Percentiles rank a stretch among this genome's conserved stretches.
Conservation (phyloP, 306 rosid genomes). For the Pachyrhizus erosus region DNA sequence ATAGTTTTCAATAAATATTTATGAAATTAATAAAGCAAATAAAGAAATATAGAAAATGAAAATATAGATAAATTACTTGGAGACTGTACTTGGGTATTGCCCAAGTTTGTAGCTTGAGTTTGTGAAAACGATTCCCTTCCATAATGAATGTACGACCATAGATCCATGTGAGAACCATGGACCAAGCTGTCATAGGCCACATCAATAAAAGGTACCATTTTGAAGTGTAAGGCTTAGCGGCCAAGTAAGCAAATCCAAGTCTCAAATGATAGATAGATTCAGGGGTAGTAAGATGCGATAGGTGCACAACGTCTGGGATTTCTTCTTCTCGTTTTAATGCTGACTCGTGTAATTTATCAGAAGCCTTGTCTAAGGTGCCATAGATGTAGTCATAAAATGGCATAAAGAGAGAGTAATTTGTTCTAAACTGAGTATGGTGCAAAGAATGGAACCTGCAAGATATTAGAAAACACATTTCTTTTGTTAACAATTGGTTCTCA, state of each 20-base stretch:
- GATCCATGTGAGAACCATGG: slow-evolving; percentile 52
- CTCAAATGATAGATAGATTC: slow-evolving; percentile 64
- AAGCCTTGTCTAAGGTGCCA: slow-evolving; percentile 60
- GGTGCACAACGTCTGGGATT: slow-evolving; percentile 54
- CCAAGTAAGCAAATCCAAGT: slow-evolving; percentile 61
- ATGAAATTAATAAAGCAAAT: neutral
- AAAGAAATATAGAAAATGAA: neutral
- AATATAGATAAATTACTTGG: slow-evolving; percentile 47
- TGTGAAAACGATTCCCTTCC: slow-evolving; percentile 56
- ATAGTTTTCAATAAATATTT: neutral
- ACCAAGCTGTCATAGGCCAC: slow-evolving; percentile 71
- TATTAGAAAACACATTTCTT: neutral
- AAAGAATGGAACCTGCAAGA: slow-evolving; percentile 63
- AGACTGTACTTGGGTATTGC: slow-evolving; percentile 59
- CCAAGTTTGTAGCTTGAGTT: slow-evolving; percentile 72
- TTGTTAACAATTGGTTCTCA: neutral
- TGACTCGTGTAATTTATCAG: slow-evolving; percentile 46
- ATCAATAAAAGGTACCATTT: slow-evolving; percentile 60
- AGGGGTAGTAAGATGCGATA: slow-evolving; percentile 63
- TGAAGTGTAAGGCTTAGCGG: slow-evolving; percentile 61
- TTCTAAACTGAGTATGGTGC: slow-evolving; percentile 77
- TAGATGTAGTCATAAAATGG: slow-evolving; percentile 69
- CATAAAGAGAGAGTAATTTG: slow-evolving; percentile 69
- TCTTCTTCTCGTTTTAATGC: slow-evolving; percentile 50
- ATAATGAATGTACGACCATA: slow-evolving; percentile 51